A percentile compares a stretch with the other conserved stretches of the same genome.
Conservation (phyloP, 805 yeast species). For the Monosporozyma yasuniensis region DNA sequence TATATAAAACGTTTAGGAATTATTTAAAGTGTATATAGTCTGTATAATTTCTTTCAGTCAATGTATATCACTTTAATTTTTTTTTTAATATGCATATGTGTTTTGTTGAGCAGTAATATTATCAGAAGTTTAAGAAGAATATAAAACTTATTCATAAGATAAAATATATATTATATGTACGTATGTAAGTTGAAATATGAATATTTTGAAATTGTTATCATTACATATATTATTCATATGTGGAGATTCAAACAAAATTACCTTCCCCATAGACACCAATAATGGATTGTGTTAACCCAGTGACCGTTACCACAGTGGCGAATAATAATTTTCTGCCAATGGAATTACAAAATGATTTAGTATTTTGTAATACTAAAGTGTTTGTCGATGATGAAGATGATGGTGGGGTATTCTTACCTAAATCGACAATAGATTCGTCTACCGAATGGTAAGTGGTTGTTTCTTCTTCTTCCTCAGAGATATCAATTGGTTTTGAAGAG, state of each 20-base stretch:
- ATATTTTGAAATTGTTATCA: too few relatives aligned
- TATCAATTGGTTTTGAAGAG: not conserved
- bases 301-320: slow-evolving; percentile 8
- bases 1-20: too few relatives aligned
- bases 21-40: too few relatives aligned
- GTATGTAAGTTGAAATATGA: not conserved
- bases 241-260: too few relatives aligned
- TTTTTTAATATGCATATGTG: too few relatives aligned
- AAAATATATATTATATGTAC: not conserved
- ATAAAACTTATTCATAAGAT: too few relatives aligned
- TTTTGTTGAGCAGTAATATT: too few relatives aligned
- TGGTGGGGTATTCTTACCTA: slow-evolving; percentile 10
- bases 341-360: not conserved
- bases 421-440: slow-evolving; percentile 23
- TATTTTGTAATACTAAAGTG: not conserved
- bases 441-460: slow-evolving; percentile 3
- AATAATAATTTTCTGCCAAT: slow-evolving; percentile 14
- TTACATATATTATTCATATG: too few relatives aligned
- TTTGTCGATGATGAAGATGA: not conserved
- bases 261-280: slow-evolving; percentile 31
- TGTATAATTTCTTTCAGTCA: too few relatives aligned
- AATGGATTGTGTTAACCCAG: slow-evolving; percentile 22
- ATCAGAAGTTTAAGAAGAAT: too few relatives aligned
- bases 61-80: too few relatives aligned
- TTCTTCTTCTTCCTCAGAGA: not conserved